Evolutionary conservation across 2,329 filamentous ascomycete genomes (phyloP).

Genomic region (Ascochyta koolunga): DNA sequence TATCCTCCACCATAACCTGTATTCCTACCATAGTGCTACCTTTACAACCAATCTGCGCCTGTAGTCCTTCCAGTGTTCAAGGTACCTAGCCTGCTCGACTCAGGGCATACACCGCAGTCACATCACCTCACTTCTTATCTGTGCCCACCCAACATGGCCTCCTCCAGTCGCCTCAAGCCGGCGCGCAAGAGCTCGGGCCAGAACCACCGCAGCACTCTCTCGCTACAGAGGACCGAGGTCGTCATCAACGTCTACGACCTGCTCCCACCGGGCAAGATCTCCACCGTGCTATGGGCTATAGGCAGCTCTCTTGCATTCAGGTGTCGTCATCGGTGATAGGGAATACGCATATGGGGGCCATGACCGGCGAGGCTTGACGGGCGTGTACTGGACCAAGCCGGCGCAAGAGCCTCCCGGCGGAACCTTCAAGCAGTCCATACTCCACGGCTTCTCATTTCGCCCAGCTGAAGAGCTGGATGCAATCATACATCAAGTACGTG

Average conservation of each 20-base stretch:
- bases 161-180: constrained; percentile 39
- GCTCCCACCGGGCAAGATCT: constrained; percentile 75
- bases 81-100: constrained; percentile 19
- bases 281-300: constrained; percentile 77
- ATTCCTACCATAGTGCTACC: constrained; percentile 7
- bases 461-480: constrained; percentile 71
- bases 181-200: constrained; percentile 51
- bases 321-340: constrained; percentile 77
- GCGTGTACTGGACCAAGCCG: constrained; percentile 83
- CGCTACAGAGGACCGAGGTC: constrained; percentile 74
- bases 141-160: constrained; percentile 30
- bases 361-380: constrained; percentile 70
- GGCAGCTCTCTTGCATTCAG: constrained; percentile 82
- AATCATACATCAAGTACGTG: constrained; percentile 63
- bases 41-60: constrained; percentile 7
- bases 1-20: too few relatives aligned
- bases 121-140: constrained; percentile 3
- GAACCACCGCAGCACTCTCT: constrained; percentile 69
- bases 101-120: constrained; percentile 13
- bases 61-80: constrained; percentile 14
- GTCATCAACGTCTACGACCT: constrained; percentile 80
- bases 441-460: constrained; percentile 79
- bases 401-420: constrained; percentile 75
- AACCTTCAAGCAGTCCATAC: constrained; percentile 74
- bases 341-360: constrained; percentile 90